Base-by-base conservation (phyloP, 2,329 filamentous ascomycete genomes). In the Neofusicoccum sp. region DNA sequence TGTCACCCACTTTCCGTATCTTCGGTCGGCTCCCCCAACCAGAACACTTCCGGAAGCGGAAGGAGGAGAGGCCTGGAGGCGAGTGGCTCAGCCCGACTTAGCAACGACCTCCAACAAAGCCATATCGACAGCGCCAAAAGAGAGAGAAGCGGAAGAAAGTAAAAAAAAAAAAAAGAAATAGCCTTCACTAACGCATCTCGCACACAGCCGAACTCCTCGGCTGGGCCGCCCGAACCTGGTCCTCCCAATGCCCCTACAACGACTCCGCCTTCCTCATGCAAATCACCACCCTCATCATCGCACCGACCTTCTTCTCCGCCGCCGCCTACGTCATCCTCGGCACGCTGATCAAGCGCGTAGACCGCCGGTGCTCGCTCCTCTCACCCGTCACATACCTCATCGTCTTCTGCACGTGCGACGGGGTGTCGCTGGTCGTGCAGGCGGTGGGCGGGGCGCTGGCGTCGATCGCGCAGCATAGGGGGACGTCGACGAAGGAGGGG, bases 341-440 rank as follows among this genome's bases (percentile, higher is more conserved):
- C 62, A 83, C 84, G 40, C 80, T 84, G 49, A 78, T 86, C 63
- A 80, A 85, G 60, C 69, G 82, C n/a, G 76, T 78, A 53, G 82
- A 85, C 54, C 84, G 84, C 33, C 63, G 67, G 30, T 60, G 62
- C 0, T 71, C 68, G 65, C 71, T 69, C 1, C 64, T 69, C 16
- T 64, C 74, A 2, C 63, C 63, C 4, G 67, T 70, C 0, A 63
- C 63, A 3, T 69, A 85, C 69, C 85, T 84, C 11, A 80, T 80
- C 69, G 79, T 86, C 63, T 87, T 87, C 72, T 82, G 86, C 65
- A 67, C 75, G 9, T 84, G 81, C 65, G 85, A 87, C 64, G 64
- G 86, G 45, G 65, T 84, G 57, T 83, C 81, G 14, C 78, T 88
- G 16, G 64, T 83, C 14, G 71, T 87, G 5, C 85, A 87, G 69